Base-by-base conservation (phyloP, 495 filamentous ascomycete species). In the Aspergillus conjunctus region DNA sequence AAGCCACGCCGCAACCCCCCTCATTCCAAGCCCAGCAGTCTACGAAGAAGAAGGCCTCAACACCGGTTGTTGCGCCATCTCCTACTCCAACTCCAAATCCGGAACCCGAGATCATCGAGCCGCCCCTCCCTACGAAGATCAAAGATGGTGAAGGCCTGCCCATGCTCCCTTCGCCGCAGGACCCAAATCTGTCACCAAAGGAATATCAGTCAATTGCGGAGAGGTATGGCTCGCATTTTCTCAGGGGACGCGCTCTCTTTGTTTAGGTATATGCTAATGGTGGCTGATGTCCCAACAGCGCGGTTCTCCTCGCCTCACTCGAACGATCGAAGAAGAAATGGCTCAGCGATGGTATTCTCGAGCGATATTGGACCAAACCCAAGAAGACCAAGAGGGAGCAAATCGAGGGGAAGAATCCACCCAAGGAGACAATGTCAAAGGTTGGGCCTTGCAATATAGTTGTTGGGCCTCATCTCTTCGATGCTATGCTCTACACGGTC, bases 341-440 rank as follows among this genome's bases (percentile, higher is more conserved):
- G 95, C 82, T 92, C 9, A 87, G 81, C 64, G 92, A 96, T 63
- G 88, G 90, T 17, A 87, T 97, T 37, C 90, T 99, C 60, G 92
- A 94, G 61, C 90, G 89, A 65, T 98, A 95, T 73, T 97, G 93
- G 88, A 88, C 88, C 11, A 96, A 97, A 66, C 92, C 92, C 7
- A 83, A 85, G 57, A 96, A 93, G 77, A 85, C 86, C 53, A 92
- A 90, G 74, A 87, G 90, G 26, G 81, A 84, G 53, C 82, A 82
- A 26, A 76, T 84, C 12, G 86, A 89, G 61, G 81, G 88, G 56
- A 85, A 90, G 50, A 95, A 96, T 63, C 93, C 92, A 1, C 82
- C 90, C 6, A 91, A 91, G 68, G 90, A 96, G 48, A 89, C 85
- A 61, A 97, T 97, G 92, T 77, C 81, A 46, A 92, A 88, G 72